These are phyloP conservation scores for Pezicula radicicola DNA, from an alignment of 2,329 filamentous ascomycete species.

Conservation along the genomic window DNA sequence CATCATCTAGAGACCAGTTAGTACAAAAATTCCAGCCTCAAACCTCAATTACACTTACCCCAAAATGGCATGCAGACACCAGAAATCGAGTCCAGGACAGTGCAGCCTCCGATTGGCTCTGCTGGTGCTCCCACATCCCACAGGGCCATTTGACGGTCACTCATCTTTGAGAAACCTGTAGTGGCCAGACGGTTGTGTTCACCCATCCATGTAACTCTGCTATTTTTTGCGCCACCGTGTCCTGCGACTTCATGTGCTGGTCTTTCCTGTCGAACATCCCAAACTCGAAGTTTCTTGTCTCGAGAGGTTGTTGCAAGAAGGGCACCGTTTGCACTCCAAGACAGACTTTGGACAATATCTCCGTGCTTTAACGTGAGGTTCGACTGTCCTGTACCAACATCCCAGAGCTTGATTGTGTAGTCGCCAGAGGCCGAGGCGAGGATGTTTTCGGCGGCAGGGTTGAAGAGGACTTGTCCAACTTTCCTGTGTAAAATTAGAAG, in stretches of 20 bases:
- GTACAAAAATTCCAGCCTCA: slow-evolving; percentile 15
- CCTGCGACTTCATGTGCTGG: slow-evolving; percentile 80
- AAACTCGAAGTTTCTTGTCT: slow-evolving; percentile 97
- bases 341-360: slow-evolving; percentile 92
- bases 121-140: slow-evolving; percentile 84
- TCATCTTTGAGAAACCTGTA: slow-evolving; percentile 97
- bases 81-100: slow-evolving; percentile 88
- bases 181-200: slow-evolving; percentile 95
- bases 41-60: slow-evolving; percentile 49
- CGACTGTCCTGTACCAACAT: slow-evolving; percentile 74
- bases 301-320: slow-evolving; percentile 89
- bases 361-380: slow-evolving; percentile 77
- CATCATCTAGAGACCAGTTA: slow-evolving; percentile 59
- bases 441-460: slow-evolving; percentile 92
- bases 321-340: slow-evolving; percentile 88
- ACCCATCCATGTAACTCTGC: slow-evolving; percentile 93
- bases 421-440: slow-evolving; percentile 94
- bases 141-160: slow-evolving; percentile 89
- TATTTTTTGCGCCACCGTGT: slow-evolving; percentile 95
- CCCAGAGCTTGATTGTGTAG: slow-evolving; percentile 94
- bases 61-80: slow-evolving; percentile 99
- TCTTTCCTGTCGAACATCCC: slow-evolving; percentile 93
- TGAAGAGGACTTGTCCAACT: slow-evolving; percentile 96
- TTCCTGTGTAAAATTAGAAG: slow-evolving; percentile 60
- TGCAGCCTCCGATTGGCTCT: slow-evolving; percentile 87